Conservation (phyloP, 2,329 filamentous ascomycete genomes). For the Metarhizium humberi region DNA sequence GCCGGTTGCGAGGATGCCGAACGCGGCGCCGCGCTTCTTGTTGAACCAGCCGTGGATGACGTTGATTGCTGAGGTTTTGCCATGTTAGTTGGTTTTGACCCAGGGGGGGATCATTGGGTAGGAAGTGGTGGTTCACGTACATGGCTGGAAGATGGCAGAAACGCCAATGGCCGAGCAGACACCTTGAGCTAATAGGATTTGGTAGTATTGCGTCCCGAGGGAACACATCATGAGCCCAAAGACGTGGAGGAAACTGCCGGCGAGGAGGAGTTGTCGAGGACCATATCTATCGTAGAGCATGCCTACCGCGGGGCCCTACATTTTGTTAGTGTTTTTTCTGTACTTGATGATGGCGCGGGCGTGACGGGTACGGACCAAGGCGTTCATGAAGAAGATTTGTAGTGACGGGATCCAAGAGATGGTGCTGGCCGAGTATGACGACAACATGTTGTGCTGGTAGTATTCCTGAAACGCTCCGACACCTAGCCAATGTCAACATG, state of each 20-base stretch:
- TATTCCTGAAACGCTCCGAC: constrained; percentile 43
- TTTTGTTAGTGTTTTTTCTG: neutral
- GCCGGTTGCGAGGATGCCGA: constrained; percentile 16
- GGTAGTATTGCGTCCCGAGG: constrained; percentile 27
- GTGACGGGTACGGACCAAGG: constrained; percentile 8
- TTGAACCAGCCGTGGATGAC: constrained; percentile 16
- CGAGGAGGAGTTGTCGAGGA: constrained; percentile 39
- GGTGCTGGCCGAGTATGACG: constrained; percentile 34
- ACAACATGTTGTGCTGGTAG: constrained; percentile 35
- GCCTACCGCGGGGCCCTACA: constrained; percentile 47
- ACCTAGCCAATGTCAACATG: constrained; percentile 8
- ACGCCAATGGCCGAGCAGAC: constrained; percentile 21
- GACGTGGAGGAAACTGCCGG: constrained; percentile 42
- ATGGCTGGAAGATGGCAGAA: constrained; percentile 17
- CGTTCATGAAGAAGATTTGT: constrained; percentile 42
- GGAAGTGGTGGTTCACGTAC: constrained; percentile 2
- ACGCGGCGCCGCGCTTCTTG: constrained; percentile 13
- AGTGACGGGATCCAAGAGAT: constrained; percentile 47
- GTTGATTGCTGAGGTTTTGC: constrained; percentile 9
- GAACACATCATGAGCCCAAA: constrained; percentile 52
- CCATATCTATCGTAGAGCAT: constrained; percentile 50
- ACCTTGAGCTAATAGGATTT: constrained; percentile 24
- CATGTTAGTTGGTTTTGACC: neutral
- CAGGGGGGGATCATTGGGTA: neutral
- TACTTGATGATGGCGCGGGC: neutral